Evolutionary conservation across 371 early-diverging fungal species (phyloP).

Genomic region (Circinella umbellata): DNA sequence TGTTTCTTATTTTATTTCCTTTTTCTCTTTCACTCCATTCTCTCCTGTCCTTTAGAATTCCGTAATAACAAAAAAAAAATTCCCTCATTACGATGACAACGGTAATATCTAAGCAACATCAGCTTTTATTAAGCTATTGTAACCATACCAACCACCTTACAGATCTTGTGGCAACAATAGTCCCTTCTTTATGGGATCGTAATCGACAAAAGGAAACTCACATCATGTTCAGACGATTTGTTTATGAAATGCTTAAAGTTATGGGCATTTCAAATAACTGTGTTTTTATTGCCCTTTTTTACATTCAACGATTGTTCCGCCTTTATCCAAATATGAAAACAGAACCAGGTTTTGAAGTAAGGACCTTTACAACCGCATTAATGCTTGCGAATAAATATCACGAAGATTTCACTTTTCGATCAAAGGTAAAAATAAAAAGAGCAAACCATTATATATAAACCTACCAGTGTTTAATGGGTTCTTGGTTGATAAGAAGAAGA

Average conservation of each 20-base stretch:
- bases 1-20: too few relatives aligned
- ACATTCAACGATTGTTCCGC: slow-evolving; percentile 36
- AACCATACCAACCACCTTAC: not conserved
- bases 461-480: too few relatives aligned
- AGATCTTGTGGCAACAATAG: not conserved
- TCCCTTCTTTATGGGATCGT: not conserved
- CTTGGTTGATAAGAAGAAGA: too few relatives aligned
- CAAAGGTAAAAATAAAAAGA: slow-evolving; percentile 36
- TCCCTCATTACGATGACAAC: not conserved
- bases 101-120: not conserved
- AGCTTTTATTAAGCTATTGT: not conserved
- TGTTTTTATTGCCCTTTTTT: slow-evolving; percentile 37
- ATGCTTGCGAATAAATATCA: slow-evolving; percentile 67
- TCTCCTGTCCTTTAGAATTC: too few relatives aligned
- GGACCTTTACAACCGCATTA: slow-evolving; percentile 66
- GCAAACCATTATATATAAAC: too few relatives aligned
- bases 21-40: too few relatives aligned
- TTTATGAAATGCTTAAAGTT: slow-evolving; percentile 50
- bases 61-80: too few relatives aligned
- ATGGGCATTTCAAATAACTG: slow-evolving; percentile 43
- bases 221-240: slow-evolving; percentile 40
- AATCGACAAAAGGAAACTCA: not conserved
- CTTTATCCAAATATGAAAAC: slow-evolving; percentile 40
- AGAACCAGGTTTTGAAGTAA: slow-evolving; percentile 58
- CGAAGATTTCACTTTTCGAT: slow-evolving; percentile 72